Base-by-base conservation (phyloP, 768 basidiomycete genomes). In the Pisolithus albus region DNA sequence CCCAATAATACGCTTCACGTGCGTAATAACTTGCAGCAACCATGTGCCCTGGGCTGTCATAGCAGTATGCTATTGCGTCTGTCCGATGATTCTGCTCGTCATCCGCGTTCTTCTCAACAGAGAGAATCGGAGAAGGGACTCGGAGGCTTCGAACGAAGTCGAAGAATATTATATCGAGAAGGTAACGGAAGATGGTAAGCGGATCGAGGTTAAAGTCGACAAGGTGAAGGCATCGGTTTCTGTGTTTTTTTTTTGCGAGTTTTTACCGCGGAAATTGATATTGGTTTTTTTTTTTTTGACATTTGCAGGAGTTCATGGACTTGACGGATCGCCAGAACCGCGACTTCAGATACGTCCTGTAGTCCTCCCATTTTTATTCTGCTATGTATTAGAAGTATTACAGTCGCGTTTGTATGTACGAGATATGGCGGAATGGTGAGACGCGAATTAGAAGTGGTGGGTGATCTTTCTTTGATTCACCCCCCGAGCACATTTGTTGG, bases 1-100 rank as follows among this genome's bases (percentile, higher is more conserved):
- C 6, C 7, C 2, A 5, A 9, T 23, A 23, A 51, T 24, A 18
- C 11, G 15, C 19, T 11, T 44, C 13, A 28, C 24, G 21, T 4
- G 21, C 21, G 8, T 3, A 6, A 21, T 3, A 6, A 21, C 34
- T 51, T 23, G 32, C 54, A 84, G 85, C 45, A 86, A 88, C 56
- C 82, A 76, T 51, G 64, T 89, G 26, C 88, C 88, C 3, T 91
- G 89, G 88, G 77, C 77, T 48, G 75, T 90, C 58, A 89, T 90
- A 50, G 80, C 83, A 2, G 62, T 81, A 47, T 85, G 83, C 66
- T 82, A 84, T 61, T 54, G 70, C 10, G 53, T 63, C 28, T 83
- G 83, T 64, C 81, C 83, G 42, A 26, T 69, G 11, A 43, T 78
- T 57, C 47, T 77, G 15, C 69, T 82, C 21, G 23, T 62, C 36